Conservation (phyloP, 306 rosid species). For the Chamaecrista fasciculata region DNA sequence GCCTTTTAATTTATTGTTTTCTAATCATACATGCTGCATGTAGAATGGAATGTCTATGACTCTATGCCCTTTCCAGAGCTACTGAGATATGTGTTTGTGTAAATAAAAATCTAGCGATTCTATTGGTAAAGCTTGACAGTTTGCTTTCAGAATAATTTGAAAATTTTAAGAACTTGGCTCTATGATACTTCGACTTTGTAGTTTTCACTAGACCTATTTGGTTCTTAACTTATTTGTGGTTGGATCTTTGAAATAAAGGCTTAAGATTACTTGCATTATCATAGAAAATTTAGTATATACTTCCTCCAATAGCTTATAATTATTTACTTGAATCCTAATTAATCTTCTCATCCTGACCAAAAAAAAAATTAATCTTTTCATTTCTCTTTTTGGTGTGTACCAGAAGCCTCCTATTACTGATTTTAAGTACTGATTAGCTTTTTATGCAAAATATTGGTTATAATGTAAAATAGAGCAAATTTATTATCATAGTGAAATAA, state of each 20-base stretch:
- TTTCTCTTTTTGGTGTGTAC: background rate
- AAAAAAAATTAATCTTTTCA: no score
- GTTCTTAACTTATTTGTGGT: background rate
- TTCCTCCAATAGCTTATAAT: background rate
- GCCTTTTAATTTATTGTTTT: constrained; percentile 6
- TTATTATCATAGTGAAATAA: background rate
- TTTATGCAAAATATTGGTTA: background rate
- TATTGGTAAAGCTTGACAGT: background rate
- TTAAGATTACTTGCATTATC: background rate
- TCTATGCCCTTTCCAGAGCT: background rate
- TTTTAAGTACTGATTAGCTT: background rate
- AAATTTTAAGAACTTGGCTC: background rate
- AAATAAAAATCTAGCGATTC: background rate
- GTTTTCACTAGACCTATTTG: background rate
- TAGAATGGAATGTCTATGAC: background rate
- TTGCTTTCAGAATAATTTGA: constrained; percentile 3
- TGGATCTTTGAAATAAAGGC: background rate
- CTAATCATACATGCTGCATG: background rate
- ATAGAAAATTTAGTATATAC: background rate
- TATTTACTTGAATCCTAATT: background rate
- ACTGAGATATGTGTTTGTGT: background rate
- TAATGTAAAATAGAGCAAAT: background rate
- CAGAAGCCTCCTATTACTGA: background rate
- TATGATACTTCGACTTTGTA: background rate
- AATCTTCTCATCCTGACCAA: no score